Percentiles rank a stretch among this genome's conserved stretches.
phyloP scores from a whole-genome alignment of 2,329 filamentous ascomycete genomes.

The Penicillium polonicum region DNA sequence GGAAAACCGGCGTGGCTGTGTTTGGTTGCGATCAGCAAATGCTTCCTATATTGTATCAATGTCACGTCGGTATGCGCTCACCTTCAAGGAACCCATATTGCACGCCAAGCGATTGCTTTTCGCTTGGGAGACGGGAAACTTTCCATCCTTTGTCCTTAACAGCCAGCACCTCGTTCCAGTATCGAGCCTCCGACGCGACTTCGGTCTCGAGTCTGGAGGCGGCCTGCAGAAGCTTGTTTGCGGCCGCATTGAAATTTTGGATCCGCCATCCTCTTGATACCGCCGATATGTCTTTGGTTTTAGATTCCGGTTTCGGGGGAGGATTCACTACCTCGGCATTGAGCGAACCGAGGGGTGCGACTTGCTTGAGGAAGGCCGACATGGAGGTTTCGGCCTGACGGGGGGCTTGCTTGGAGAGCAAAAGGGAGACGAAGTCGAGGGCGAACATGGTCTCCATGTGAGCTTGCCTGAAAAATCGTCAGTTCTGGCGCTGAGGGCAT shows the following conservation, averaged over 20 bases:
- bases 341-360: slow-evolving; percentile 71
- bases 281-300: slow-evolving; percentile 53
- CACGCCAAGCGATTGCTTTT: slow-evolving; percentile 74
- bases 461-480: slow-evolving; percentile 36
- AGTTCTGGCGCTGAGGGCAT: neutral
- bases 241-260: slow-evolving; percentile 71
- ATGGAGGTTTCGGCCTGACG: slow-evolving; percentile 68
- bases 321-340: slow-evolving; percentile 65
- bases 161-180: slow-evolving; percentile 82
- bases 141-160: slow-evolving; percentile 86
- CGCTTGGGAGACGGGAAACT: slow-evolving; percentile 71
- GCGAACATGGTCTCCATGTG: slow-evolving; percentile 58
- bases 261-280: slow-evolving; percentile 71
- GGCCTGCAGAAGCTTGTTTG: slow-evolving; percentile 70
- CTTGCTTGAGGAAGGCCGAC: slow-evolving; percentile 66
- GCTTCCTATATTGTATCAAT: slow-evolving; percentile 5
- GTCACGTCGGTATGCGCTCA: slow-evolving; percentile 29
- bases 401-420: slow-evolving; percentile 78
- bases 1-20: slow-evolving; percentile 56
- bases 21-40: slow-evolving; percentile 29
- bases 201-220: slow-evolving; percentile 72
- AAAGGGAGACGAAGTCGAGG: slow-evolving; percentile 78
- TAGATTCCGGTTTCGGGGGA: slow-evolving; percentile 58
- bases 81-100: slow-evolving; percentile 85
- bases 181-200: slow-evolving; percentile 75